Evolutionary conservation across 1,284 basidiomycete species (phyloP).

Genomic region (Anthracocystis setariae): DNA sequence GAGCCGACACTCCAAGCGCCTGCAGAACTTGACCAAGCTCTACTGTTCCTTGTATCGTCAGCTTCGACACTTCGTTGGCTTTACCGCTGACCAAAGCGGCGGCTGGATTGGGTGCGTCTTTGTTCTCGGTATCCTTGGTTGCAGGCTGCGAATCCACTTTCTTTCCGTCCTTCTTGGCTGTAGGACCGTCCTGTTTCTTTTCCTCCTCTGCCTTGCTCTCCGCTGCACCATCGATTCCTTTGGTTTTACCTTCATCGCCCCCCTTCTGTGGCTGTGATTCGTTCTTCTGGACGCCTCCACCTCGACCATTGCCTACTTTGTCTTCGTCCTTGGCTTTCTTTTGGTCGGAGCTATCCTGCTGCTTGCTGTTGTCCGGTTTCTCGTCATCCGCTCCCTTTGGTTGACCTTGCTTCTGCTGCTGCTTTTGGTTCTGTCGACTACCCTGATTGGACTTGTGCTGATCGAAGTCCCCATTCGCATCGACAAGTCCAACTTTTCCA

Average conservation of each 20-base stretch:
- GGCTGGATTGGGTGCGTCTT: not conserved
- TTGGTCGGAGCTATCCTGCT: conserved; percentile 9
- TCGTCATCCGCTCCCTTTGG: not conserved
- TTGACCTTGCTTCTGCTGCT: not conserved
- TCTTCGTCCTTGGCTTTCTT: conserved; percentile 13
- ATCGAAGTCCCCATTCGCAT: conserved; percentile 1
- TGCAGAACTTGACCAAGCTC: conserved; percentile 22
- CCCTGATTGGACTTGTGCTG: not conserved
- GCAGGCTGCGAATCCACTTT: conserved; percentile 2
- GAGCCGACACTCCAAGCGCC: conserved; percentile 12
- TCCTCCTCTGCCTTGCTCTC: conserved; percentile 3
- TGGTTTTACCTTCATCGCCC: not conserved
- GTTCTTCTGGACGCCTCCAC: too few species aligned
- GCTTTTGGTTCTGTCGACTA: not conserved
- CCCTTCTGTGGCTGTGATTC: not conserved
- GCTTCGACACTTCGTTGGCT: conserved; percentile 7
- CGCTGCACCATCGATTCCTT: conserved; percentile 1
- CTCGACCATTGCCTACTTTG: not conserved
- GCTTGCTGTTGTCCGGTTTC: not conserved
- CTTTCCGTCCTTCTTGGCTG: conserved; percentile 12
- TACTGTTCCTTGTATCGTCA: conserved; percentile 20
- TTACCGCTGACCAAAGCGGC: not conserved
- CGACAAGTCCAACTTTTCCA: conserved; percentile 29
- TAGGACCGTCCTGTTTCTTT: conserved; percentile 12
- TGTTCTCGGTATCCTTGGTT: conserved; percentile 9